Conservation (phyloP, 1,284 basidiomycete species). For the Mrakiaceae sp. region DNA sequence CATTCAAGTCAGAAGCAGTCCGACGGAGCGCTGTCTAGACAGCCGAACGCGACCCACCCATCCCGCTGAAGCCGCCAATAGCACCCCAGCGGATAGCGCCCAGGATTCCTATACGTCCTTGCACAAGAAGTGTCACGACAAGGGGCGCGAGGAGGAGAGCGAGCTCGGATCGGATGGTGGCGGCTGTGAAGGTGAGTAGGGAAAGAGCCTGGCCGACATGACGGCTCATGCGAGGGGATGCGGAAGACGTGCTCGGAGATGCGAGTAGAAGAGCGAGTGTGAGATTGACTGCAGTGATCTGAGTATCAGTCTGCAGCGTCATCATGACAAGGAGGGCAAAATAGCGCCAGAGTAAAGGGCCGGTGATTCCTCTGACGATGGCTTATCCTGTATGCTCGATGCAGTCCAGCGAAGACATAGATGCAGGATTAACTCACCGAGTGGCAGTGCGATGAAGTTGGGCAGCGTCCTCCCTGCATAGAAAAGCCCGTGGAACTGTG, state of each 20-base stretch:
- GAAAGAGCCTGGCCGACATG: constrained; percentile 27
- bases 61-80: constrained; percentile 44
- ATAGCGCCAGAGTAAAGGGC: no score
- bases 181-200: constrained; percentile 52
- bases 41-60: constrained; percentile 40
- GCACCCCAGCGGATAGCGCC: constrained; percentile 47
- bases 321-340: no score
- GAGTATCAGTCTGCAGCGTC: neutral
- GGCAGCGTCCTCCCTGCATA: constrained; percentile 88
- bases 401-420: no score
- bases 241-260: neutral
- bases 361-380: no score
- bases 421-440: constrained; percentile 43
- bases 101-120: constrained; percentile 38
- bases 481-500: constrained; percentile 84
- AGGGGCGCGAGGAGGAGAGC: constrained; percentile 54
- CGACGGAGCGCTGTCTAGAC: neutral
- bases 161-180: constrained; percentile 74
- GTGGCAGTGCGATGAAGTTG: constrained; percentile 80
- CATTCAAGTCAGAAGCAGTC: neutral
- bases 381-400: no score
- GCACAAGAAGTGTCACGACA: constrained; percentile 46
- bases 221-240: no score
- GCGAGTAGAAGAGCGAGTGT: constrained; percentile 49
- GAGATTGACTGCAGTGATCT: constrained; percentile 45